Conservation (phyloP, 2,329 filamentous ascomycete genomes). For the Ceratocystis destructans region DNA sequence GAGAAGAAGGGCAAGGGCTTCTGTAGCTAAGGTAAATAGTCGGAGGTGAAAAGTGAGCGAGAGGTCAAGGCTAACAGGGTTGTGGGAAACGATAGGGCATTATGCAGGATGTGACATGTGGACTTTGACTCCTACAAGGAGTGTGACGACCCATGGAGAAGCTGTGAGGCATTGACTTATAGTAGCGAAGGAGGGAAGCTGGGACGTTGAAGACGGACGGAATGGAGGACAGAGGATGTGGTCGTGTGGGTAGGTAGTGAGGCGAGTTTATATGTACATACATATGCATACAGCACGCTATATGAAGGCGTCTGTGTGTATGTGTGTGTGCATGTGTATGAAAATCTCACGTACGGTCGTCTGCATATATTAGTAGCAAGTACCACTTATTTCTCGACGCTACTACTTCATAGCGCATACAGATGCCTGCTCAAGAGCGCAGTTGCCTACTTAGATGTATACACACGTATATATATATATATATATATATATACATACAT, state of each 20-base stretch:
- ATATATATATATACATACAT: background rate
- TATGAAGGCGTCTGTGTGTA: background rate
- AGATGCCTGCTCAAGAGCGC: too few species aligned
- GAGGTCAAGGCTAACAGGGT: background rate
- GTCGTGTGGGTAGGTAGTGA: background rate
- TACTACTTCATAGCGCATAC: too few species aligned
- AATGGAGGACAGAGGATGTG: background rate
- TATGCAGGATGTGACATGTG: constrained; percentile 3
- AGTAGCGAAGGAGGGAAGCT: too few species aligned
- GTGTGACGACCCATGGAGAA: background rate
- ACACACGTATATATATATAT: background rate
- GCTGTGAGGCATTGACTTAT: background rate
- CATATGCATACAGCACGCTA: background rate
- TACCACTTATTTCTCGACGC: too few species aligned
- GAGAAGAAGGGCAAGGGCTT: background rate
- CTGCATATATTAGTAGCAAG: background rate
- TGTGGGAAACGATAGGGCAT: background rate
- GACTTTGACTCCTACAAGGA: background rate
- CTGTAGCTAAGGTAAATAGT: background rate
- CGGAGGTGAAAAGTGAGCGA: background rate
- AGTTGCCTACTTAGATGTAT: background rate
- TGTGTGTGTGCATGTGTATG: background rate
- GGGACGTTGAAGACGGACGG: too few species aligned
- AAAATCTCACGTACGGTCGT: background rate
- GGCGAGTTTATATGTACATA: background rate